Percentiles rank a stretch among this genome's conserved stretches.
Evolutionary conservation across 2,329 filamentous ascomycete genomes (phyloP).

Genomic region (Didymella glomerata): DNA sequence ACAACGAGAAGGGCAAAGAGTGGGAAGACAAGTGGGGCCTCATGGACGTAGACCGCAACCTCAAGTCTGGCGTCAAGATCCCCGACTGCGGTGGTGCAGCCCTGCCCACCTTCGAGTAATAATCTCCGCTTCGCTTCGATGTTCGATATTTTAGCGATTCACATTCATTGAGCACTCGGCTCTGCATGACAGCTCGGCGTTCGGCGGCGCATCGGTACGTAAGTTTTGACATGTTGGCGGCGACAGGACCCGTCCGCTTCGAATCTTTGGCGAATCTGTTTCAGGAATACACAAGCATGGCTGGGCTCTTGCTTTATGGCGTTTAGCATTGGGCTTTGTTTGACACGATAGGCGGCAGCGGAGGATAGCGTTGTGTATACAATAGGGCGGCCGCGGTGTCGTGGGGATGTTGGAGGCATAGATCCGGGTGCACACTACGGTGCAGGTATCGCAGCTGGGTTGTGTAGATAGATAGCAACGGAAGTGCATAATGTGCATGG

Average conservation of each 20-base stretch:
- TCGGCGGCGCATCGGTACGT: constrained; percentile 28
- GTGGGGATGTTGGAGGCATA: not conserved
- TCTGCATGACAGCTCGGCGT: constrained; percentile 39
- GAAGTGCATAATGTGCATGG: constrained; percentile 17
- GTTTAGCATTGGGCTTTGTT: constrained; percentile 10
- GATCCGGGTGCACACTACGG: constrained; percentile 1
- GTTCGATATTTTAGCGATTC: constrained; percentile 22
- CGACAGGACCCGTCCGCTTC: constrained; percentile 9
- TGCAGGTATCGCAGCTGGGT: constrained; percentile 4
- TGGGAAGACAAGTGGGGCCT: constrained; percentile 98
- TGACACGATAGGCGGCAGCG: constrained; percentile 14
- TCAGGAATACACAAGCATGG: constrained; percentile 23
- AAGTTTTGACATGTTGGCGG: constrained; percentile 26
- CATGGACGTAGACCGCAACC: constrained; percentile 81
- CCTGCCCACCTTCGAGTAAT: constrained; percentile 25
- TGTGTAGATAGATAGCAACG: constrained; percentile 11
- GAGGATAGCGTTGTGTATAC: constrained; percentile 16
- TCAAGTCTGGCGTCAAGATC: constrained; percentile 85
- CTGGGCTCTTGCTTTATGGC: constrained; percentile 15
- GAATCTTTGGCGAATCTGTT: constrained; percentile 24
- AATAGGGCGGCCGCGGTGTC: constrained; percentile 5
- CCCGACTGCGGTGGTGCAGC: constrained; percentile 83
- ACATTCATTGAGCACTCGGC: constrained; percentile 13
- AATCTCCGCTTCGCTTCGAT: constrained; percentile 13
- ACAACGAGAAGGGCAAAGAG: constrained; percentile 69